These are phyloP conservation scores for Linnemannia schmuckeri DNA, from an alignment of 192 early-diverging fungal species.

Conservation along the genomic window DNA sequence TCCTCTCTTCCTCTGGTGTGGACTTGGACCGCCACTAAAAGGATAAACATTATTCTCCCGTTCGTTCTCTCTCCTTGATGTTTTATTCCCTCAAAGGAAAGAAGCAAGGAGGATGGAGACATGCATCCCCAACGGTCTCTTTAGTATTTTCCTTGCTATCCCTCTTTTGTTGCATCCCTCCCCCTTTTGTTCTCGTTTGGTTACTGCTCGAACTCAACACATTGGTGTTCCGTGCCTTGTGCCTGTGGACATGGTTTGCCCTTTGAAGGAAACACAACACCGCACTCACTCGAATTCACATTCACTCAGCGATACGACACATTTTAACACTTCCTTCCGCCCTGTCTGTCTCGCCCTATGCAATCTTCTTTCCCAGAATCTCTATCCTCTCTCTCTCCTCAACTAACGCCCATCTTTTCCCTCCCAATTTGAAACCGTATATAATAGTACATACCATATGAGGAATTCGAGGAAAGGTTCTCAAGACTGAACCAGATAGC, in stretches of 20 bases:
- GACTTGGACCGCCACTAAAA: neutral
- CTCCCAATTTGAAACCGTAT: neutral
- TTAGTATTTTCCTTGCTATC: neutral
- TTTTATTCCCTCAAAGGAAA: neutral
- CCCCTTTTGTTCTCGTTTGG: neutral
- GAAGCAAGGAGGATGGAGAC: neutral
- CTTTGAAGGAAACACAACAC: too few relatives aligned
- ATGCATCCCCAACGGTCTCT: neutral
- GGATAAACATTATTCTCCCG: neutral
- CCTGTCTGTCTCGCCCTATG: neutral
- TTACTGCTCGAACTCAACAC: neutral
- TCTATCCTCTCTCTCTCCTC: neutral
- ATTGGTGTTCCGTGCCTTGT: neutral
- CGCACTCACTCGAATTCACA: too few relatives aligned
- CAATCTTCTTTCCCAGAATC: neutral
- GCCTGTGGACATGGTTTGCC: neutral
- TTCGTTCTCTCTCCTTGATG: neutral
- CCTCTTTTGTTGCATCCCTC: neutral
- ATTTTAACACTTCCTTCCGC: neutral
- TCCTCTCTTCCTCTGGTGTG: neutral
- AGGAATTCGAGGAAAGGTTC: constrained; percentile 42
- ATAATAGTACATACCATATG: constrained; percentile 42
- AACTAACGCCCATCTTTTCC: neutral
- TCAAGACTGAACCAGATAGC: constrained; percentile 37
- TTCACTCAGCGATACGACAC: neutral